These are phyloP conservation scores for Coprinopsis cinerea DNA, from an alignment of 768 basidiomycete genomes.

Conservation along the genomic window DNA sequence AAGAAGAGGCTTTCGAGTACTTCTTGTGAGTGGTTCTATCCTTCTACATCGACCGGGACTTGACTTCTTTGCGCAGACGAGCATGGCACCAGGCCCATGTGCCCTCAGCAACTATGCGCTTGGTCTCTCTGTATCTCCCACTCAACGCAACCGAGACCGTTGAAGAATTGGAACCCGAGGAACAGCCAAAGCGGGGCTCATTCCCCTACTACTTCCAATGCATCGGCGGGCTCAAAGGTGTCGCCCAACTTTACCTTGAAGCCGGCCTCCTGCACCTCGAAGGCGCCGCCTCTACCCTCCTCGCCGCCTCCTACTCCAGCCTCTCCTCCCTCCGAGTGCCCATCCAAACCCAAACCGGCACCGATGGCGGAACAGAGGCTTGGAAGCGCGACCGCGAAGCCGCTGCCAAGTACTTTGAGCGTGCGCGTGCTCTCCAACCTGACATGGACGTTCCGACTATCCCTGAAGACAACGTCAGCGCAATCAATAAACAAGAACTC, in stretches of 20 bases:
- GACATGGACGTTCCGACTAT: conserved; percentile 65
- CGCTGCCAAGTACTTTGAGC: conserved; percentile 68
- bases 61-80: conserved; percentile 39
- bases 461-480: conserved; percentile 37
- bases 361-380: conserved; percentile 55
- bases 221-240: conserved; percentile 58
- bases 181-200: conserved; percentile 44
- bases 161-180: conserved; percentile 21
- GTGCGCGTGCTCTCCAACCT: conserved; percentile 54
- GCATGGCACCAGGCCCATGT: conserved; percentile 77
- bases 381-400: conserved; percentile 73
- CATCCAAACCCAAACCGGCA: conserved; percentile 36
- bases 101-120: conserved; percentile 71
- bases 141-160: conserved; percentile 38
- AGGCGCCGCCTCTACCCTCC: conserved; percentile 65
- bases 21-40: conserved; percentile 51
- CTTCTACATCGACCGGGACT: not conserved
- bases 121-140: conserved; percentile 69
- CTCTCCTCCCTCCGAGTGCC: conserved; percentile 74
- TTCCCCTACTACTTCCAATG: conserved; percentile 56
- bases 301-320: conserved; percentile 69
- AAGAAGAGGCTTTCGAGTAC: conserved; percentile 75
- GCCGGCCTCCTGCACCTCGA: conserved; percentile 79
- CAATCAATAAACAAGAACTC: conserved; percentile 22
- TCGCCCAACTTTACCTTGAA: conserved; percentile 73